These are phyloP conservation scores for Boletus mariae DNA, from an alignment of 1,284 basidiomycete species.

Conservation along the genomic window DNA sequence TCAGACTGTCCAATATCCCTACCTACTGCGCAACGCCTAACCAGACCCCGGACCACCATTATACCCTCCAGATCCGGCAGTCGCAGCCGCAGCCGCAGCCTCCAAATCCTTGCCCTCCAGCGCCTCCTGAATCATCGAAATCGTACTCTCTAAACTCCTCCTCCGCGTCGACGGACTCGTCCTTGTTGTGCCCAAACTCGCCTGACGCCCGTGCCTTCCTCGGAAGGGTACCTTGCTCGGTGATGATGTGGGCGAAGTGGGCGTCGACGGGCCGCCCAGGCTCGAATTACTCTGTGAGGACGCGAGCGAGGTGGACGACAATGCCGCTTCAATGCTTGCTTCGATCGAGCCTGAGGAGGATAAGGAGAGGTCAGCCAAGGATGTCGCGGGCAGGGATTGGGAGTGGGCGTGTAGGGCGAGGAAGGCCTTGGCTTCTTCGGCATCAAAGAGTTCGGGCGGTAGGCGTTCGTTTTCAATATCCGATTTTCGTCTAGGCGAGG, in stretches of 20 bases:
- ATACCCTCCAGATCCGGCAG: not conserved
- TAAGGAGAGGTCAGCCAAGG: conserved; percentile 42
- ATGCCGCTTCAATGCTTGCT: conserved; percentile 43
- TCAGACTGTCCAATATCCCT: not conserved
- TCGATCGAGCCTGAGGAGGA: conserved; percentile 43
- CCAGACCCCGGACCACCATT: not conserved
- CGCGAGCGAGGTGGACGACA: conserved; percentile 40
- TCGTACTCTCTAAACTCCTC: conserved; percentile 93
- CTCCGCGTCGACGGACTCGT: conserved; percentile 92
- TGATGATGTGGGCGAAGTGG: conserved; percentile 37
- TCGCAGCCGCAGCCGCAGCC: not conserved
- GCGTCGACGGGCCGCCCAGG: conserved; percentile 18
- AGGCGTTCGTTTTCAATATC: conserved; percentile 99
- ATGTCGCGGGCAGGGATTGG: conserved; percentile 45
- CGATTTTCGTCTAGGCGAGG: conserved; percentile 73
- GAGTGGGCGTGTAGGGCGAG: conserved; percentile 41
- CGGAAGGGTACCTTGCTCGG: conserved; percentile 49
- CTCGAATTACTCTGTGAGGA: conserved; percentile 25
- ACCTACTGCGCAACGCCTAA: not conserved
- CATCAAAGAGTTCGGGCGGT: conserved; percentile 93
- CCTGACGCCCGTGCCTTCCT: conserved; percentile 81
- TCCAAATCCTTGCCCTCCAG: conserved; percentile 62
- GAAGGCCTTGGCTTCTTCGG: conserved; percentile 65
- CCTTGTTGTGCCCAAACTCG: conserved; percentile 94
- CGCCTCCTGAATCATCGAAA: conserved; percentile 90